Percentiles rank a stretch among this genome's conserved stretches.
phyloP scores from a whole-genome alignment of 2,329 filamentous ascomycete genomes.

The Arthrinium phaeospermum region DNA sequence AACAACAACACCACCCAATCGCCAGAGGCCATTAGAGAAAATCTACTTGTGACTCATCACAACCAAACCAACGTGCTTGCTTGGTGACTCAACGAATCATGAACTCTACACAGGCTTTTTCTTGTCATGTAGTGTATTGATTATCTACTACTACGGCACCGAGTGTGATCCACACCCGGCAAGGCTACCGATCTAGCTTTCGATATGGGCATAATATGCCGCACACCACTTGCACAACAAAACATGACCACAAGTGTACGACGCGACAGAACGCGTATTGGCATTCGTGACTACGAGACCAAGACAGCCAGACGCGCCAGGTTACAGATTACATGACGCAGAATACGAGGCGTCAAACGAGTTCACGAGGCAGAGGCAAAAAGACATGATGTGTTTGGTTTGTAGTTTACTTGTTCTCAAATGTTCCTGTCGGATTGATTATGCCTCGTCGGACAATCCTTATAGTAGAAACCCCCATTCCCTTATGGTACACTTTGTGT shows the following conservation, averaged over 20 bases:
- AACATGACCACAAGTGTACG: not conserved
- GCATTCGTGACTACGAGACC: not conserved
- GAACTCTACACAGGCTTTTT: not conserved
- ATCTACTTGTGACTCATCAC: not conserved
- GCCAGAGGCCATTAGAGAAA: not conserved
- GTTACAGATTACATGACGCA: not conserved
- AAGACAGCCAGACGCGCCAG: not conserved
- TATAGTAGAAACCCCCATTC: conserved; percentile 34
- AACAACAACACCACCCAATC: not conserved
- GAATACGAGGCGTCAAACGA: not conserved
- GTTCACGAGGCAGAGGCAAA: not conserved
- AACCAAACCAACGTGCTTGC: not conserved
- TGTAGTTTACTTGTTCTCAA: conserved; percentile 17
- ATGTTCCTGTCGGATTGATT: conserved; percentile 33
- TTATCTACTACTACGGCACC: not conserved
- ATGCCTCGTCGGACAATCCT: conserved; percentile 38
- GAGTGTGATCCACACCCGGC: not conserved
- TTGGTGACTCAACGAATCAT: not conserved
- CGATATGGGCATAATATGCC: not conserved
- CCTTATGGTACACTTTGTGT: conserved; percentile 43
- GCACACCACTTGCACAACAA: not conserved
- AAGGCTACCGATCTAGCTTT: not conserved
- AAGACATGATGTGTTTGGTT: conserved; percentile 9
- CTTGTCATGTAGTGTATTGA: not conserved
- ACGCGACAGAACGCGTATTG: not conserved